These are phyloP conservation scores for Metschnikowia similis DNA, from an alignment of 805 yeast species.

Conservation along the genomic window DNA sequence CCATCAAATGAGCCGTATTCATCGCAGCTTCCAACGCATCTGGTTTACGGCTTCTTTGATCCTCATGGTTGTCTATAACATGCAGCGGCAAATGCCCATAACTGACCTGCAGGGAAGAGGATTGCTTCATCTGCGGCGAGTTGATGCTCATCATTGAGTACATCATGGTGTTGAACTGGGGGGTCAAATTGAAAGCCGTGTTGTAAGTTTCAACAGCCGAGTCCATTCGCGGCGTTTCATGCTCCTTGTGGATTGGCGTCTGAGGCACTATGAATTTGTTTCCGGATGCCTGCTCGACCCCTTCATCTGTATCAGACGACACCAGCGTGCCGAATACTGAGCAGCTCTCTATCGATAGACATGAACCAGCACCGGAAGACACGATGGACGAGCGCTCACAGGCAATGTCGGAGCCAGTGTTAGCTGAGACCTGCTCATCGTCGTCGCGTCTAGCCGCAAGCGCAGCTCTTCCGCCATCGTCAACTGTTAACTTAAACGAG, in stretches of 20 bases:
- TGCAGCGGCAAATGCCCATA: neutral
- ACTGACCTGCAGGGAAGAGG: conserved; percentile 24
- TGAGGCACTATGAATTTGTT: conserved; percentile 21
- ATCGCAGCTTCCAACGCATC: neutral
- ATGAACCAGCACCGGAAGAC: neutral
- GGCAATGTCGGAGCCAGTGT: neutral
- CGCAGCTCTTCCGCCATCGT: conserved; percentile 40
- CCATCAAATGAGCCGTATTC: neutral
- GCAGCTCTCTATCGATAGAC: neutral
- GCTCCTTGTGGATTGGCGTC: conserved; percentile 33
- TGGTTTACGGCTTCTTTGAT: neutral
- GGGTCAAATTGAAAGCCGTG: conserved; percentile 32
- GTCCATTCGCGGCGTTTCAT: conserved; percentile 11
- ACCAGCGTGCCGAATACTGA: neutral
- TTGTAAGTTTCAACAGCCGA: neutral
- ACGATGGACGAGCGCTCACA: neutral
- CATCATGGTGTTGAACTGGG: conserved; percentile 40
- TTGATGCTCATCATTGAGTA: conserved; percentile 31
- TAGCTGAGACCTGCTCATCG: neutral
- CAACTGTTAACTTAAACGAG: conserved; percentile 34
- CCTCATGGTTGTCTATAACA: neutral
- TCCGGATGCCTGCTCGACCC: neutral
- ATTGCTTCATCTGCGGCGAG: conserved; percentile 31
- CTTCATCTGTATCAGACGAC: neutral
- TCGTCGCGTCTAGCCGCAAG: conserved; percentile 17